Base-by-base conservation (phyloP, 2,329 filamentous ascomycete species). In the Drechslera avenae region DNA sequence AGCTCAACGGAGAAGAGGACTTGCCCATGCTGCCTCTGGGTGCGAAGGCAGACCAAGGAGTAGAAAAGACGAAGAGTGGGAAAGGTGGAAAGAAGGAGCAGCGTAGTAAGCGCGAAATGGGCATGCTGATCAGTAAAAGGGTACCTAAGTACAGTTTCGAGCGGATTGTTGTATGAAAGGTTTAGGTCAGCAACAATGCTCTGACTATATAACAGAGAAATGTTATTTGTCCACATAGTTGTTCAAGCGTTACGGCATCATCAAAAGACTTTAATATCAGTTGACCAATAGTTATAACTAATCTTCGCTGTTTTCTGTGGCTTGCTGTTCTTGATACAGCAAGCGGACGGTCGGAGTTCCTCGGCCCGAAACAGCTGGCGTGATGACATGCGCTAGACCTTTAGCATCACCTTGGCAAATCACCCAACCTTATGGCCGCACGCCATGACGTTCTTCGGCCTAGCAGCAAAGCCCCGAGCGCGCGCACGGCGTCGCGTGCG, bases 141-240 rank as follows among this genome's bases (percentile, higher is more conserved):
- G 87, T 92, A 55, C 89, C 88, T 48, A 85, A 87, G 60, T 96
- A 97, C 76, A 90, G 89, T 39, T 81, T 93, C 59, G 91, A 96
- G 76, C 84, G 85, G 74, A 86, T 96, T 49, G 43, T 56, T 12
- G 40, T 61, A 32, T 61, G 39, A 53, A 18, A 35, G 16, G 14
- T 18, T 17, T 14, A 31, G 8, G 17, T 19, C 32, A 23, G 42
- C 26, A 37, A 17, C 13, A 31, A 32, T 28, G 26, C 26, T 9
- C 26, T 28, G 8, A 12, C 26, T 28, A 28, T 28, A 28, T 13
- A 28, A 9, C 26, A 28, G 23, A 28, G 23, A 28, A 28, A n/a
- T n/a, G 26, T 12, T 28, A 12, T 13, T 28, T 28, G 26, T 12
- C 26, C 26, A 28, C 12, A 28, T 28, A 28, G 26, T 9, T 28